Evolutionary conservation across 805 yeast species (phyloP).

Genomic region (Hanseniaspora lindneri): DNA sequence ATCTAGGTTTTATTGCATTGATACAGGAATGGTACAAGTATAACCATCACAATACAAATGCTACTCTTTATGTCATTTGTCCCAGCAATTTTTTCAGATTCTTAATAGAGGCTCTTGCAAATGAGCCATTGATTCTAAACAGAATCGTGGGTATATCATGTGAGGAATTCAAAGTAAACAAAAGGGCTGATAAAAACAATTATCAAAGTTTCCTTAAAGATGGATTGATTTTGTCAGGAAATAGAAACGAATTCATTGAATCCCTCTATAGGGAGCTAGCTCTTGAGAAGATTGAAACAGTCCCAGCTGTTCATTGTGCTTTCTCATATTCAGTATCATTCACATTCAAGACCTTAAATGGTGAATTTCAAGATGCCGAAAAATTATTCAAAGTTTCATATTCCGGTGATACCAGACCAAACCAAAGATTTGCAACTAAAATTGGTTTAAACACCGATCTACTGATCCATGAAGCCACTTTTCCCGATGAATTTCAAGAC

Average conservation of each 20-base stretch:
- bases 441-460: slow-evolving; percentile 60
- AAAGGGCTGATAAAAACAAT: background rate
- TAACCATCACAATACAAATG: slow-evolving; percentile 30
- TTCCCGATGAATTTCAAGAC: slow-evolving; percentile 61
- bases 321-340: slow-evolving; percentile 64
- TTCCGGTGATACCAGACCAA: slow-evolving; percentile 93
- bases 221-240: background rate
- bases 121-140: background rate
- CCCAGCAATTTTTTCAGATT: slow-evolving; percentile 69
- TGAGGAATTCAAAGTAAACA: slow-evolving; percentile 19
- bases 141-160: slow-evolving; percentile 12
- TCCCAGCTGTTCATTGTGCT: slow-evolving; percentile 74
- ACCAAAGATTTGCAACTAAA: slow-evolving; percentile 42
- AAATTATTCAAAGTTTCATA: slow-evolving; percentile 57
- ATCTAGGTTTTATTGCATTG: slow-evolving; percentile 66
- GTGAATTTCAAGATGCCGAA: slow-evolving; percentile 19
- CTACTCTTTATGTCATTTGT: slow-evolving; percentile 45
- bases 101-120: slow-evolving; percentile 36
- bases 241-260: background rate
- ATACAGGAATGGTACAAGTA: slow-evolving; percentile 52
- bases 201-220: background rate
- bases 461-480: slow-evolving; percentile 85
- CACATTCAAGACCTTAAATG: slow-evolving; percentile 31
- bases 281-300: slow-evolving; percentile 40
- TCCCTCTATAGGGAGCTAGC: slow-evolving; percentile 29